Percentiles rank a stretch among this genome's conserved stretches.
phyloP scores from a whole-genome alignment of 23 red algal genomes.

The Rhodosorus marinus region DNA sequence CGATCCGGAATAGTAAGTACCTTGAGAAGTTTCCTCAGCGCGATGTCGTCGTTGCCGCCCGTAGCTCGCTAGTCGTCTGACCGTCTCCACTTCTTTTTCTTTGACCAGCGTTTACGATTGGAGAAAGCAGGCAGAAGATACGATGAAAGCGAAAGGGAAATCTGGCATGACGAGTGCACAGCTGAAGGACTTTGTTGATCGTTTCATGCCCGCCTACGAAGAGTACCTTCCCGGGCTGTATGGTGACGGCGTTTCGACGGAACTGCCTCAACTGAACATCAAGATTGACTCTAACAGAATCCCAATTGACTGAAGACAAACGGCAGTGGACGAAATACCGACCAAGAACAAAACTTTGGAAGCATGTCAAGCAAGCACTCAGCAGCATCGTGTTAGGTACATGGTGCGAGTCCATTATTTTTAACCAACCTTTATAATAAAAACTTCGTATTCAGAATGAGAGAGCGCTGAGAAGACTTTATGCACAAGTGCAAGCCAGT shows the following conservation, averaged over 20 bases:
- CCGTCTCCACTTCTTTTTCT: neutral
- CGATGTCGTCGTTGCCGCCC: neutral
- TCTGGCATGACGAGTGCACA: slow-evolving; percentile 55
- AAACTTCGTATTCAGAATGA: too few species aligned
- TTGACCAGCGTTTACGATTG: slow-evolving; percentile 71
- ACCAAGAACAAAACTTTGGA: too few species aligned
- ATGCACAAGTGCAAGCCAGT: too few species aligned
- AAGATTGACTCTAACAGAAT: slow-evolving; percentile 23
- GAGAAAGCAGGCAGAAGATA: slow-evolving; percentile 77
- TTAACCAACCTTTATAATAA: too few species aligned
- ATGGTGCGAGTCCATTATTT: too few species aligned
- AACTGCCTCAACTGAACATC: slow-evolving; percentile 27
- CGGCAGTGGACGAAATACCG: too few species aligned
- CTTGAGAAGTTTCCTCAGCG: too few species aligned
- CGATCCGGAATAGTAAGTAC: slow-evolving; percentile 46
- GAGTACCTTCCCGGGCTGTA: slow-evolving; percentile 53
- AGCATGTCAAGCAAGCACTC: too few species aligned
- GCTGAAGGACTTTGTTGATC: slow-evolving; percentile 66
- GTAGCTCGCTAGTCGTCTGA: neutral
- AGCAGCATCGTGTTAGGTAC: too few species aligned
- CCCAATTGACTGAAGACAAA: too few species aligned
- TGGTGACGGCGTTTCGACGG: slow-evolving; percentile 4
- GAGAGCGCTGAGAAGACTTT: too few species aligned
- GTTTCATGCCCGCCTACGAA: slow-evolving; percentile 89
- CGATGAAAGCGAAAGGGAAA: slow-evolving; percentile 16